A percentile compares a stretch with the other conserved stretches of the same genome.
These are phyloP conservation scores for Echites panduratus DNA, from an alignment of 257 asterid species.

Conservation along the genomic window DNA sequence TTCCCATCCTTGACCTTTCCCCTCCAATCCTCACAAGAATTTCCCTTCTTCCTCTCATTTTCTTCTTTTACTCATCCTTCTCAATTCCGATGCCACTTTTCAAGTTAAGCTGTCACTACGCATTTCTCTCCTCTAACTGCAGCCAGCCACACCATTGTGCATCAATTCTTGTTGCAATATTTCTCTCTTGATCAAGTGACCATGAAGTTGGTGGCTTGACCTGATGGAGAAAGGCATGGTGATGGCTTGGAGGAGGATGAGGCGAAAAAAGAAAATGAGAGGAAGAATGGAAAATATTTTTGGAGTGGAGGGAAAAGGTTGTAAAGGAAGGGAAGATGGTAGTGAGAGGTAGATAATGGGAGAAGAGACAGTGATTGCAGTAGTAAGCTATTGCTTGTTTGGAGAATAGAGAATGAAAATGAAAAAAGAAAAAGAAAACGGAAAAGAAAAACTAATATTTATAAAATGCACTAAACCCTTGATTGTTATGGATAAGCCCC, in stretches of 20 bases:
- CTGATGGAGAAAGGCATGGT: no score
- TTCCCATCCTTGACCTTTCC: neutral
- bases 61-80: neutral
- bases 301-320: no score
- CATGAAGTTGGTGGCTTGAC: no score
- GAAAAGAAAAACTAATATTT: no score
- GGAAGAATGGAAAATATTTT: no score
- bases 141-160: neutral
- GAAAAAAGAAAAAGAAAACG: no score
- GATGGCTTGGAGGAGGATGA: no score
- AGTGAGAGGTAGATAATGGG: neutral
- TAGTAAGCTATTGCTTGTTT: neutral
- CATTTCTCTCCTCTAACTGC: neutral
- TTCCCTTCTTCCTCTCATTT: neutral
- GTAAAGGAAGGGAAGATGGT: neutral
- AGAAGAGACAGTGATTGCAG: neutral
- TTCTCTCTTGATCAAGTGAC: neutral
- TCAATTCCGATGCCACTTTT: neutral
- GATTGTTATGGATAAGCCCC: neutral
- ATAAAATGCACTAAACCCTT: no score
- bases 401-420: neutral
- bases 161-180: neutral
- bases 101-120: neutral
- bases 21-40: neutral
- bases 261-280: no score